A percentile compares a stretch with the other conserved stretches of the same genome.
Evolutionary conservation across 805 yeast species (phyloP).

Genomic region (Wickerhamiella allomyrinae): DNA sequence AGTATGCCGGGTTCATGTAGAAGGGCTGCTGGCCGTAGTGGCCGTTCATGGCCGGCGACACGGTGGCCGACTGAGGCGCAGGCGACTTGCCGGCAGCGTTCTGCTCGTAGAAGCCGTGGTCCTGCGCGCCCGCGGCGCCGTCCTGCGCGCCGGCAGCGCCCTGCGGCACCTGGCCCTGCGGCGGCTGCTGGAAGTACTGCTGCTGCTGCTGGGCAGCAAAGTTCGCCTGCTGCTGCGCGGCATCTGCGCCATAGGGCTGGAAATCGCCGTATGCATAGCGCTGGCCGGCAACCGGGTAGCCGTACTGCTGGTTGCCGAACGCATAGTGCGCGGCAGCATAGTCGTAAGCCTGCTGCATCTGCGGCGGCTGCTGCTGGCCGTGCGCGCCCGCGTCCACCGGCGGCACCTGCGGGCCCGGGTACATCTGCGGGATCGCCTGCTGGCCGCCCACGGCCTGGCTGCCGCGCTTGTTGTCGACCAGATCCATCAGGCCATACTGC

Average conservation of each 20-base stretch:
- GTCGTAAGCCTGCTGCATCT: conserved; percentile 8
- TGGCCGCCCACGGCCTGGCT: conserved; percentile 13
- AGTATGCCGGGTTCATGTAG: conserved; percentile 19
- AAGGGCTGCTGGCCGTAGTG: conserved; percentile 13
- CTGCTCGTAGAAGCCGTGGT: conserved; percentile 6
- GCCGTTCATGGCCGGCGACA: conserved; percentile 12
- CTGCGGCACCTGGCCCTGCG: conserved; percentile 20
- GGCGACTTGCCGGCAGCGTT: conserved; percentile 11
- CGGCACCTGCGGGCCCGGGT: conserved; percentile 16
- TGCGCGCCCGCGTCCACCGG: conserved; percentile 12
- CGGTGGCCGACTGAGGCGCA: conserved; percentile 11
- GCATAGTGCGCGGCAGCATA: background rate
- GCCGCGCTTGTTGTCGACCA: conserved; percentile 30
- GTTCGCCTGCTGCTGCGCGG: conserved; percentile 8
- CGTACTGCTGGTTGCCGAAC: conserved; percentile 15
- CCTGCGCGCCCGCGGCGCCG: conserved; percentile 13
- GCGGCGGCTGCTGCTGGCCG: conserved; percentile 1
- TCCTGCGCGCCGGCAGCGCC: conserved; percentile 24
- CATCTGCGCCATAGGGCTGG: background rate
- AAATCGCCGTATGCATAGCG: conserved; percentile 6
- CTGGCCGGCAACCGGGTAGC: conserved; percentile 3
- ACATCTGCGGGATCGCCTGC: conserved; percentile 10
- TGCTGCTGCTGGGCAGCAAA: conserved; percentile 10
- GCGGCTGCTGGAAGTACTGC: conserved; percentile 4
- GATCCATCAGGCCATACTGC: conserved; percentile 46